phyloP scores from a whole-genome alignment of 2,329 filamentous ascomycete species.

The Colletotrichum gloeosporioides region DNA sequence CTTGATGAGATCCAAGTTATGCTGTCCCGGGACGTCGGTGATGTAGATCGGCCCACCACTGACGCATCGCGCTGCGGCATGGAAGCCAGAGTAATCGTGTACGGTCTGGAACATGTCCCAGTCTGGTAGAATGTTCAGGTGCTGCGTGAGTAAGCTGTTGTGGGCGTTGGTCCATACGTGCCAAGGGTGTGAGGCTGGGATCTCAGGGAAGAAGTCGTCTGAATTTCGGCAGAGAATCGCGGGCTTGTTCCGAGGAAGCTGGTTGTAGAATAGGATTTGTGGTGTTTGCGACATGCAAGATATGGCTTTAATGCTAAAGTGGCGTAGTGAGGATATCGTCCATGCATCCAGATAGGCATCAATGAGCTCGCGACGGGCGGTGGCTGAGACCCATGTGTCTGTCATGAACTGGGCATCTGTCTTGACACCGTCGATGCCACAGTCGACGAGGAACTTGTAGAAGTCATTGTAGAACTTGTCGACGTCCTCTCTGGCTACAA shows the following conservation, averaged over 20 bases:
- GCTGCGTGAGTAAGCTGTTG: slow-evolving; percentile 81
- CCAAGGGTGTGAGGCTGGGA: slow-evolving; percentile 85
- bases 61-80: slow-evolving; percentile 88
- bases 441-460: slow-evolving; percentile 77
- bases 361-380: slow-evolving; percentile 74
- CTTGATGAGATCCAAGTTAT: slow-evolving; percentile 75
- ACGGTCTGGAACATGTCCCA: slow-evolving; percentile 75
- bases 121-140: slow-evolving; percentile 87
- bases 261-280: slow-evolving; percentile 83
- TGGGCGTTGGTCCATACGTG: slow-evolving; percentile 95
- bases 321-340: slow-evolving; percentile 76
- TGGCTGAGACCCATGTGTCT: slow-evolving; percentile 74
- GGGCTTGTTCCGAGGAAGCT: slow-evolving; percentile 78
- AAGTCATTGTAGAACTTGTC: slow-evolving; percentile 86
- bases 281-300: slow-evolving; percentile 96
- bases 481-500: slow-evolving; percentile 78
- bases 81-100: slow-evolving; percentile 77
- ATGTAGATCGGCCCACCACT: slow-evolving; percentile 94
- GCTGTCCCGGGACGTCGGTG: slow-evolving; percentile 85
- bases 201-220: slow-evolving; percentile 89
- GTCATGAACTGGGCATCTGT: slow-evolving; percentile 92
- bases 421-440: slow-evolving; percentile 87
- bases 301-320: slow-evolving; percentile 80
- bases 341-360: slow-evolving; percentile 85
- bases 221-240: slow-evolving; percentile 82